Evolutionary conservation across 768 basidiomycete species (phyloP).

Genomic region (Leccinum broughii): DNA sequence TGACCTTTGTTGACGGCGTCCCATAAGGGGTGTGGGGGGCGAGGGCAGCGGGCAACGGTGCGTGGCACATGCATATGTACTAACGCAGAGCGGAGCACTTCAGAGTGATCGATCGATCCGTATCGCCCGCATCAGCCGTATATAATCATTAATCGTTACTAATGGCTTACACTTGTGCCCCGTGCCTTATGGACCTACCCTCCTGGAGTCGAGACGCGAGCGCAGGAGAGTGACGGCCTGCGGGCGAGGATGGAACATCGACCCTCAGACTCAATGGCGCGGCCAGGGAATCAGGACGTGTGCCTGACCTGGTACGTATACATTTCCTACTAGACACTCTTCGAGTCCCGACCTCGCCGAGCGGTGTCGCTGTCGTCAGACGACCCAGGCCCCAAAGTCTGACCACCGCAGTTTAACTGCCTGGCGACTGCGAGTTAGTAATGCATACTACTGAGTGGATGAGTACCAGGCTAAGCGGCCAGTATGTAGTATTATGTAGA

Average conservation of each 20-base stretch:
- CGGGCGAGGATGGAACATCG: not conserved
- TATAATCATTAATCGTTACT: not conserved
- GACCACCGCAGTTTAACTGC: too few species aligned
- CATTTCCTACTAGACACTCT: not conserved
- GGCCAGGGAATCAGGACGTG: not conserved
- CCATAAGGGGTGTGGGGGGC: not conserved
- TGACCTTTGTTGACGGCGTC: not conserved
- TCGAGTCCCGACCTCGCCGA: too few species aligned
- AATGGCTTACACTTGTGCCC: not conserved
- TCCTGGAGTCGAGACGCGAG: not conserved
- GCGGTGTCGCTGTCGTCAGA: too few species aligned
- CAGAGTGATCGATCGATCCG: not conserved
- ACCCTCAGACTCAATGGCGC: not conserved
- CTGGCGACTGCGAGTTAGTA: too few species aligned
- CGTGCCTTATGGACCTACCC: not conserved
- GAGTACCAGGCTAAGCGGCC: too few species aligned
- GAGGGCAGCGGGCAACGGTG: not conserved
- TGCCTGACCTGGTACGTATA: not conserved
- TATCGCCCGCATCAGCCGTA: not conserved
- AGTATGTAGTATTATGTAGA: too few species aligned
- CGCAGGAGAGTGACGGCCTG: not conserved
- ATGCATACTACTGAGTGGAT: too few species aligned
- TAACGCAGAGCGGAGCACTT: not conserved
- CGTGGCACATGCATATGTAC: not conserved
- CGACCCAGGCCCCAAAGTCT: too few species aligned